Evolutionary conservation across 805 yeast genomes (phyloP), one percentile per base, ranked within the genome.

Genomic region (Candida taoyuanica): DNA sequence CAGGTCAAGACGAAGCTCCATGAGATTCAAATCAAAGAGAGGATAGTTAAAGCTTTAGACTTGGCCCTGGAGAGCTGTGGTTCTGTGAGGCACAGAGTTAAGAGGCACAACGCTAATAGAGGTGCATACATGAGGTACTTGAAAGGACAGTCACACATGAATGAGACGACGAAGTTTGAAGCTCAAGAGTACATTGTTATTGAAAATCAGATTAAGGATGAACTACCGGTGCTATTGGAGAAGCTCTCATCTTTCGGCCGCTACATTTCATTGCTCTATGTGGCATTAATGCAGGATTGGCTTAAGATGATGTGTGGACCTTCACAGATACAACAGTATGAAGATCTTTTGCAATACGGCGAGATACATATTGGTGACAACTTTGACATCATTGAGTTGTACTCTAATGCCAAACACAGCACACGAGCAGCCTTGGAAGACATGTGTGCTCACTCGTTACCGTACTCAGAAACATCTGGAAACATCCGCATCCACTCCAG

Each of bases 341-440:
- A 50, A 4, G 49, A 53, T 18, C 31, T 30, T 12, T n/a, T 53
- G 7, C 37, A 43, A 8, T 21, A 28, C 3, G 44, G 44, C 6
- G 51, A 42, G 12, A 26, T 50, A 13, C 49, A 43, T 6, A 33
- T 46, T 3, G 63, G 64, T 13, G 62, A 58, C 33, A 58, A 63
- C 39, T 59, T 62, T 37, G 70, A 65, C 40, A 62, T 67, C 12
- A 46, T 65, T 21, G 65, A 64, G 40, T 30, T 50, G 25, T 64
- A 55, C 40, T 52, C 63, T 0, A 35, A 48, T 2, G 48, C 66
- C 7, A 54, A 60, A 31, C 55, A 52, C 20, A 46, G 41, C 26
- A 59, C 60, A 2, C 60, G 53, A 33, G 45, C 53, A 19, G 53
- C 59, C 4, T 7, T 55, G 55, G 41, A 59, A 56, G 46, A 54